Evolutionary conservation across 2,329 filamentous ascomycete genomes (phyloP).

Genomic region (Penicillium sp.): DNA sequence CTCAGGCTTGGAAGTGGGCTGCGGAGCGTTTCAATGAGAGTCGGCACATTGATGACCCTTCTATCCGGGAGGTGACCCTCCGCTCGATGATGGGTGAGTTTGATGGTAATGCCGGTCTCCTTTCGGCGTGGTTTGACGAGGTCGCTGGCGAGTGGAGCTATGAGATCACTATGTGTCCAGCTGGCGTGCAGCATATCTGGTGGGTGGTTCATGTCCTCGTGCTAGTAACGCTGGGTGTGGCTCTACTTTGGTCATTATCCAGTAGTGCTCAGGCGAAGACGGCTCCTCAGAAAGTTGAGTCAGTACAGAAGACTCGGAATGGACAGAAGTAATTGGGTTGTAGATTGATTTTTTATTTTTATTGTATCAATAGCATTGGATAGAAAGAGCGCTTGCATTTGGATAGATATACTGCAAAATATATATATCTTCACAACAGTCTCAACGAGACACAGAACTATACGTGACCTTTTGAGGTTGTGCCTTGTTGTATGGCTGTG

Average conservation of each 20-base stretch:
- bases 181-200: constrained; percentile 90
- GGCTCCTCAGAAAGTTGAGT: neutral
- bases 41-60: constrained; percentile 29
- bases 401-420: neutral
- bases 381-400: neutral
- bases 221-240: constrained; percentile 46
- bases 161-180: constrained; percentile 72
- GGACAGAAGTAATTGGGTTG: neutral
- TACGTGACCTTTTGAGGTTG: neutral
- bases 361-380: neutral
- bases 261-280: neutral
- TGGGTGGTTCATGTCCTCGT: constrained; percentile 82
- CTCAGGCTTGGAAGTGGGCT: constrained; percentile 34
- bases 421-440: neutral
- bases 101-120: constrained; percentile 82
- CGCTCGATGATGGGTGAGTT: constrained; percentile 98
- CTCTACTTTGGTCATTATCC: constrained; percentile 22
- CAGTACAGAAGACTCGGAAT: neutral
- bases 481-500: too few relatives aligned
- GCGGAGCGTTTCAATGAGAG: constrained; percentile 30
- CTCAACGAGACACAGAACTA: neutral
- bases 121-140: constrained; percentile 86
- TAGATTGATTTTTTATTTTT: neutral
- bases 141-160: constrained; percentile 68
- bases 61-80: constrained; percentile 82